A percentile compares a stretch with the other conserved stretches of the same genome.
These are phyloP conservation scores for Pugionium cornutum DNA, from an alignment of 345 rosid species.

Conservation along the genomic window DNA sequence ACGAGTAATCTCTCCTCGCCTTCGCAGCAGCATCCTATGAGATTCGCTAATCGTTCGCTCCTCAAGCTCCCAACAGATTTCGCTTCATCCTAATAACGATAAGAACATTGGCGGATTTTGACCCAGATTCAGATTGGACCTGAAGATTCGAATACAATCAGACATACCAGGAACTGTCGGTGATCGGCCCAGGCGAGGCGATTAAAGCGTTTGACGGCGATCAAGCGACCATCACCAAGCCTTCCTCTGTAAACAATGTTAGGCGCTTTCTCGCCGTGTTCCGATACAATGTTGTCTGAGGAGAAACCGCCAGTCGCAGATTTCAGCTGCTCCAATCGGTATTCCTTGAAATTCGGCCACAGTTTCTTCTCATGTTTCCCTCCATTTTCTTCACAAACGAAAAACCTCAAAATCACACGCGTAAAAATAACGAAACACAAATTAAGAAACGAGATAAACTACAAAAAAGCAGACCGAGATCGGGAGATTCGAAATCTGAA, in stretches of 20 bases:
- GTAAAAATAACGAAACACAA: neutral
- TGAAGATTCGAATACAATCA: neutral
- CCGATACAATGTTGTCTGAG: constrained; percentile 85
- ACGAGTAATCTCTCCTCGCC: constrained; percentile 89
- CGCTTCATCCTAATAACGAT: constrained; percentile 73
- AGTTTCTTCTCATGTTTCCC: constrained; percentile 47
- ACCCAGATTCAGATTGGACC: neutral
- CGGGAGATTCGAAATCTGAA: constrained; percentile 55
- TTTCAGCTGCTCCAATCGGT: constrained; percentile 69
- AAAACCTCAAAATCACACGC: neutral
- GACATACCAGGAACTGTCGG: constrained; percentile 82
- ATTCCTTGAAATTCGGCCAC: constrained; percentile 77
- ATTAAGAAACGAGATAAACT: neutral
- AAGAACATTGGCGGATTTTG: neutral
- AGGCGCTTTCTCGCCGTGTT: constrained; percentile 97
- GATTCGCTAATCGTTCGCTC: constrained; percentile 79
- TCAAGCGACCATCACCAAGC: constrained; percentile 65
- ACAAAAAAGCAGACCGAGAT: constrained; percentile 54
- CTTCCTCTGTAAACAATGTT: constrained; percentile 88
- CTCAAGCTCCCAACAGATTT: constrained; percentile 84
- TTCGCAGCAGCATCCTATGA: constrained; percentile 88
- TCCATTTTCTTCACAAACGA: constrained; percentile 54
- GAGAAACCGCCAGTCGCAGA: constrained; percentile 78
- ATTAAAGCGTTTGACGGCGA: constrained; percentile 92
- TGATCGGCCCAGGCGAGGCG: constrained; percentile 92